Conservation (phyloP, 495 filamentous ascomycete species). For the Hypoxylon fragiforme region DNA sequence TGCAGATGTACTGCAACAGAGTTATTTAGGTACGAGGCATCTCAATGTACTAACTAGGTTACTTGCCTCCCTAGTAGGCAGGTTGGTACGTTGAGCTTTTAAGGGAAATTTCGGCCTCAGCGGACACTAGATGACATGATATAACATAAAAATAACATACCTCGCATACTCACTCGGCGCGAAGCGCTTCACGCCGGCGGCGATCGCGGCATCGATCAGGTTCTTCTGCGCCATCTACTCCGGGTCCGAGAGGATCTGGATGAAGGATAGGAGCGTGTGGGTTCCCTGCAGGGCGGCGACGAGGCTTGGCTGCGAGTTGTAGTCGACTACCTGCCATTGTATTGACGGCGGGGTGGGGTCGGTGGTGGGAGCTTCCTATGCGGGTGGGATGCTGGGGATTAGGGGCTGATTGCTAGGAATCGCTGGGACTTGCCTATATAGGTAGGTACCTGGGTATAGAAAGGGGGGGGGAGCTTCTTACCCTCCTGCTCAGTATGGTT, state of each 20-base stretch:
- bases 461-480: constrained; percentile 18
- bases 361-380: constrained; percentile 23
- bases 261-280: constrained; percentile 61
- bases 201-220: constrained; percentile 56
- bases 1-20: neutral
- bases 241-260: constrained; percentile 42
- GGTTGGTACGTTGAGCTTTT: no score
- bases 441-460: constrained; percentile 1
- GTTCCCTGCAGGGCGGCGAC: constrained; percentile 47
- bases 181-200: constrained; percentile 57
- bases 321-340: constrained; percentile 50
- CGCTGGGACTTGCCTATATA: neutral
- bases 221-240: constrained; percentile 45
- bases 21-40: no score
- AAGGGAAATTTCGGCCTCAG: no score
- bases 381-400: neutral
- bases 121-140: no score
- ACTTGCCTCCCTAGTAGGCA: no score
- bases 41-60: no score
- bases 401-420: neutral
- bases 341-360: constrained; percentile 20
- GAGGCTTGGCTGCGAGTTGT: constrained; percentile 45
- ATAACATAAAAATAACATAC: no score
- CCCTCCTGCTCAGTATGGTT: constrained; percentile 51
- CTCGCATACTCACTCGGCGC: constrained; percentile 55